Percentiles rank a stretch among this genome's conserved stretches.
These are phyloP conservation scores for Apiotrichum domesticum DNA, from an alignment of 1,284 basidiomycete species.

Conservation along the genomic window DNA sequence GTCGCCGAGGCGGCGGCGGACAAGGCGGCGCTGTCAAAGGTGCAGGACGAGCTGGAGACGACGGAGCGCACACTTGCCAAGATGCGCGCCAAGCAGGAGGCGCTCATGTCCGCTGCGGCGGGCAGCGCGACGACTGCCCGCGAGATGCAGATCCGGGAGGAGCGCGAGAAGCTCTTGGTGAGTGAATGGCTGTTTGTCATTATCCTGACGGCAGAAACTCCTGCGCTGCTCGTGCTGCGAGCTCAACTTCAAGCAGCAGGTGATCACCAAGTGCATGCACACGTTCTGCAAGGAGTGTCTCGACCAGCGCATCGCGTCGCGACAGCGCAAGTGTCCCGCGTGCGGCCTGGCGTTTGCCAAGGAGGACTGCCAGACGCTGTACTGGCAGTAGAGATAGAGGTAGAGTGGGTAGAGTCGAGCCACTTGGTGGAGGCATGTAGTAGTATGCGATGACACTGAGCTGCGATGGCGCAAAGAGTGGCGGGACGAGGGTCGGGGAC, in stretches of 20 bases:
- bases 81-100: constrained; percentile 41
- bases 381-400: constrained; percentile 58
- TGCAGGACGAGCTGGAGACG: constrained; percentile 46
- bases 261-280: constrained; percentile 91
- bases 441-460: too few relatives aligned
- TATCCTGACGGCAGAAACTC: constrained; percentile 56
- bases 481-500: too few relatives aligned
- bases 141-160: constrained; percentile 51
- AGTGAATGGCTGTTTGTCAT: constrained; percentile 27
- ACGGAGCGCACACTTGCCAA: constrained; percentile 33
- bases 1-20: constrained; percentile 39
- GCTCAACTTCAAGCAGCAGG: constrained; percentile 72
- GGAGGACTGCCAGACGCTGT: constrained; percentile 79
- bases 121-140: constrained; percentile 44
- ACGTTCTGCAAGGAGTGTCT: constrained; percentile 60
- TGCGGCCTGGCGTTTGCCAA: constrained; percentile 80
- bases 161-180: constrained; percentile 63
- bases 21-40: constrained; percentile 31
- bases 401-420: too few relatives aligned
- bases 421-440: too few relatives aligned
- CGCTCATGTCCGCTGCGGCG: constrained; percentile 24
- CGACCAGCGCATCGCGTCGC: constrained; percentile 76
- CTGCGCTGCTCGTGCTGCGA: constrained; percentile 90
- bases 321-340: constrained; percentile 92
- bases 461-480: too few relatives aligned